Base-by-base conservation (phyloP, 2,329 filamentous ascomycete species). In the Pestalotiopsis sp. region DNA sequence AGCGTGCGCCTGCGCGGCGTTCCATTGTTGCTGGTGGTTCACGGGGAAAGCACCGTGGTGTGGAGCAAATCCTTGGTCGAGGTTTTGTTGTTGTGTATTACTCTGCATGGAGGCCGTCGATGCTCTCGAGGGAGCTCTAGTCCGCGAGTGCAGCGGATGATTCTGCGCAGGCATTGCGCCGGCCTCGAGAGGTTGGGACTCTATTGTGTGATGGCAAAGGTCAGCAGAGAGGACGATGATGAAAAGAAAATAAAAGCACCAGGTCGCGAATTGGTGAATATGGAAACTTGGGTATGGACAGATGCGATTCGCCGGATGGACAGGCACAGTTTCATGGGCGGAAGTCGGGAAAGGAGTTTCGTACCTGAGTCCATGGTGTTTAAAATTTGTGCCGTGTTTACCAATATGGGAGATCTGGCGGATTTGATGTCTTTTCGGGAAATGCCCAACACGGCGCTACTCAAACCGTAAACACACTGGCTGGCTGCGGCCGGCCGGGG, bases 21-120 rank as follows among this genome's bases (percentile, higher is more conserved):
- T 74, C 87, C 87, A 89, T 79, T 86, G 84, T 39, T 83, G 79
- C 23, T 79, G 75, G 7, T 52, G 45, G 27, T 31, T 31, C 6
- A 31, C 27, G 27, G 27, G 27, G 72, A 86, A 88, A 71, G 84
- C 81, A 61, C 76, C 71, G 17, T 76, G 75, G 25, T 71, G 39
- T 14, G 72, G 69, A 36, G 81, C 72, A 70, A 86, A 85, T 68
- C 79, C 78, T 66, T 84, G 84, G 45, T 89, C 87, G 70, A 87
- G 79, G 69, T 80, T 85, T 23, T 84, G 81, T 73, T 88, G 86
- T 2, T 85, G 86, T 49, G 82, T 80, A 71, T 81, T 81, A 78
- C 87, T 89, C 73, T 87, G 86, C 66, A 87, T 83, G 13, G 87
- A 89, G 25, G 86, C 84, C 36, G 87, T 89, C 39, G 87, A 89